Conservation (phyloP, 2,329 filamentous ascomycete genomes). For the Cercospora sojina region DNA sequence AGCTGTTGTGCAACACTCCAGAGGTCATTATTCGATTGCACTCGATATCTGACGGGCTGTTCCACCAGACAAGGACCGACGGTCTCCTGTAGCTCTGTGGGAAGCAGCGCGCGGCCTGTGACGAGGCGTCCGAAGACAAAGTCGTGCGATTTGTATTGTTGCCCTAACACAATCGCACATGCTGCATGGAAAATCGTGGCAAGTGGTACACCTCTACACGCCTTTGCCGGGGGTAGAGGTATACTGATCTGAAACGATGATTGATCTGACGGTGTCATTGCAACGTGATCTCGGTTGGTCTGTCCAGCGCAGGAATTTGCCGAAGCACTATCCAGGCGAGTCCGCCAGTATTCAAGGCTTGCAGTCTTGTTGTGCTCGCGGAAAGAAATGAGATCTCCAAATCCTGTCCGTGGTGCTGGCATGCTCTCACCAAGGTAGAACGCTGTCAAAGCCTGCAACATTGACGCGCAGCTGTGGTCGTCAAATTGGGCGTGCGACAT, state of each 20-base stretch:
- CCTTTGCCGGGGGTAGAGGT: constrained; percentile 17
- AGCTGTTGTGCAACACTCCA: constrained; percentile 9
- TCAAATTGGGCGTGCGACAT: constrained; percentile 40
- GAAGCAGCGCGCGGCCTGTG: constrained; percentile 16
- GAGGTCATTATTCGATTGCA: constrained; percentile 1
- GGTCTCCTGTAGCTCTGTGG: background rate
- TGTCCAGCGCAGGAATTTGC: background rate
- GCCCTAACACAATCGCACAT: constrained; percentile 58
- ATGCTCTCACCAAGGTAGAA: constrained; percentile 12
- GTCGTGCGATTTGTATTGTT: constrained; percentile 51
- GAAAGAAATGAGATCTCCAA: constrained; percentile 11
- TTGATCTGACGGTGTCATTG: background rate
- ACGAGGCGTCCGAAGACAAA: constrained; percentile 53
- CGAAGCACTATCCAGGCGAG: constrained; percentile 19
- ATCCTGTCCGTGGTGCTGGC: background rate
- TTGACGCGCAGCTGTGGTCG: constrained; percentile 9
- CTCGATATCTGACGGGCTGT: constrained; percentile 11
- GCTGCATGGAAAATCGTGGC: constrained; percentile 55
- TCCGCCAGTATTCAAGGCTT: constrained; percentile 25
- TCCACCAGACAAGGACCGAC: constrained; percentile 19
- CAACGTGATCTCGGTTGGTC: background rate
- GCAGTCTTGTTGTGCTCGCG: constrained; percentile 3
- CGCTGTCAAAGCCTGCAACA: constrained; percentile 6
- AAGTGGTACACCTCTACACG: constrained; percentile 30
- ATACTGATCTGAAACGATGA: constrained; percentile 17